Evolutionary conservation across 148 eudicot species (phyloP), one percentile per base, ranked within the genome.

Genomic region (Euryodendron excelsum): DNA sequence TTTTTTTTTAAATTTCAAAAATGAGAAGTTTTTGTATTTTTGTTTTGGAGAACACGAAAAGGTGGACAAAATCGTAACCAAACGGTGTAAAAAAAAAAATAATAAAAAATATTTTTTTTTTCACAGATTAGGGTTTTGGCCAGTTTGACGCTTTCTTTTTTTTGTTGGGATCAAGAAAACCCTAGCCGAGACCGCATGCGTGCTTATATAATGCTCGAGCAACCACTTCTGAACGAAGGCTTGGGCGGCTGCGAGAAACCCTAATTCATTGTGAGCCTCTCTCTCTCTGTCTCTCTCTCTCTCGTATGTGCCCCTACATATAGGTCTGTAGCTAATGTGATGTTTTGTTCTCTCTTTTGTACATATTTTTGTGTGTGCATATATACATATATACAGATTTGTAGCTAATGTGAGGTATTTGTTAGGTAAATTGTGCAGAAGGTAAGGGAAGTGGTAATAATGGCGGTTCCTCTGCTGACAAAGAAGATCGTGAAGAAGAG

Each of bases 401-500:
- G 63, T 25, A 9, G 30, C 31, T n/a, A 62, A 30, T 62, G 20
- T 0, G 10, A 12, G 2, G 41, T 37, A 17, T n/a, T n/a, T 39
- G 41, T n/a, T 5, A n/a, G 33, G 10, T 33, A 17, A 72, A 1
- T 23, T 55, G 23, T 64, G 71, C 25, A 76, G 72, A 50, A 69
- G 74, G 80, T 59, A 69, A 58, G 36, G 30, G 61, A 44, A 37
- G 71, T 47, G 3, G 75, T 36, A 70, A 58, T 60, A 59, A 90
- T 90, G 94, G 94, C 94, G 78, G 94, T 90, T 45, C 93, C 97
- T 30, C 44, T 84, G 63, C 76, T 92, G 20, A 77, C 75, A 23
- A 92, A 92, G 87, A 92, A 87, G 87, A 86, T 90, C 21, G 87
- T 92, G 64, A 92, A 90, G 89, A 92, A 92, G 87, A 80, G 96